Conservation (phyloP, 495 filamentous ascomycete genomes). For the Hypoxylon cercidicola region DNA sequence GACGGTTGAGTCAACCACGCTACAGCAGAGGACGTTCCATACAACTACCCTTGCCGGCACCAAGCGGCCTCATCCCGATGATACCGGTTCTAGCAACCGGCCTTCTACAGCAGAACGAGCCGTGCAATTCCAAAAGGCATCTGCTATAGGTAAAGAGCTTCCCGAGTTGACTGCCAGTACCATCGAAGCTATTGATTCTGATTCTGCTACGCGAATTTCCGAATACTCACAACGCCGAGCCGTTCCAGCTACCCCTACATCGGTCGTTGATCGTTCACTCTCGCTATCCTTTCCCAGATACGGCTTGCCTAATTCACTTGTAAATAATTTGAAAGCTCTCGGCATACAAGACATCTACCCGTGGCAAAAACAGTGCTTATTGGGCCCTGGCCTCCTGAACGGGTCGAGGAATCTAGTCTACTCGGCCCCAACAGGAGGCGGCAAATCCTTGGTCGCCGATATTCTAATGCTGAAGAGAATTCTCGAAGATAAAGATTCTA, state of each 20-base stretch:
- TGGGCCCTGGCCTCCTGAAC: slow-evolving; percentile 71
- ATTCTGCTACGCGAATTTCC: slow-evolving; percentile 27
- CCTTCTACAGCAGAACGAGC: slow-evolving; percentile 30
- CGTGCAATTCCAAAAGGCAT: slow-evolving; percentile 37
- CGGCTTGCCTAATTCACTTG: slow-evolving; percentile 67
- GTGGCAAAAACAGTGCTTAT: slow-evolving; percentile 84
- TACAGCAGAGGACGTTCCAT: slow-evolving; percentile 33
- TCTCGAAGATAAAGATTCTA: slow-evolving; percentile 70
- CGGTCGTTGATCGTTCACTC: slow-evolving; percentile 67
- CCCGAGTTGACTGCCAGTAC: slow-evolving; percentile 50
- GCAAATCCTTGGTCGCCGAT: slow-evolving; percentile 82
- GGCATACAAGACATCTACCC: slow-evolving; percentile 79
- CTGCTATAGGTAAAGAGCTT: slow-evolving; percentile 29
- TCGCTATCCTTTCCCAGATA: slow-evolving; percentile 72
- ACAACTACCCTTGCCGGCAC: slow-evolving; percentile 35
- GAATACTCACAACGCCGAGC: slow-evolving; percentile 61
- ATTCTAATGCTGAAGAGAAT: slow-evolving; percentile 78
- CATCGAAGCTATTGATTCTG: slow-evolving; percentile 39
- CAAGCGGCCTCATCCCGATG: slow-evolving; percentile 34
- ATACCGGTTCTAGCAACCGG: slow-evolving; percentile 13
- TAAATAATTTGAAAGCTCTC: slow-evolving; percentile 70
- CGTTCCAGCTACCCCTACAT: slow-evolving; percentile 59
- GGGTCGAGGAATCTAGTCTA: slow-evolving; percentile 80
- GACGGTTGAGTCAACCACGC: slow-evolving; percentile 40
- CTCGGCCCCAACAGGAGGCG: slow-evolving; percentile 85